Evolutionary conservation across 192 early-diverging fungal genomes (phyloP).

Genomic region (Diversispora epigaea): DNA sequence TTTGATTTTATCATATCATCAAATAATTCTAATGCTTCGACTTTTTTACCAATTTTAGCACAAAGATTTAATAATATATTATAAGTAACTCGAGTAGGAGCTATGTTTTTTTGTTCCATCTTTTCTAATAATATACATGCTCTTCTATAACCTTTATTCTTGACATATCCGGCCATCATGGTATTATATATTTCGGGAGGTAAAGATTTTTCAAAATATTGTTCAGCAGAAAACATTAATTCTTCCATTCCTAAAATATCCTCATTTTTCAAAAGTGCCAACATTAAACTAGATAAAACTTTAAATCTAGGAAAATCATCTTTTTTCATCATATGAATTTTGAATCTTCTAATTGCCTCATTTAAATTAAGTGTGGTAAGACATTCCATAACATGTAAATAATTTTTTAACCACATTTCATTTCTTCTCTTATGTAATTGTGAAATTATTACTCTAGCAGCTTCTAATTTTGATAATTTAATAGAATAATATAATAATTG

Average conservation of each 20-base stretch:
- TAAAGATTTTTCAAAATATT: background rate
- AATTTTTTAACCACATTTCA: background rate
- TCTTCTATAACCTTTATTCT: background rate
- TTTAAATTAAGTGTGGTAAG: background rate
- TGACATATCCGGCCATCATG: slow-evolving; percentile 1
- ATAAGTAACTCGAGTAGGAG: slow-evolving; percentile 14
- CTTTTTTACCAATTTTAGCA: background rate
- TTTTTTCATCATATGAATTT: background rate
- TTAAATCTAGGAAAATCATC: background rate
- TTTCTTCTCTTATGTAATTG: too few species aligned
- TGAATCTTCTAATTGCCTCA: background rate
- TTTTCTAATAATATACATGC: background rate
- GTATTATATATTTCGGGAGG: slow-evolving; percentile 11
- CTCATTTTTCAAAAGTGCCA: background rate
- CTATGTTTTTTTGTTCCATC: slow-evolving; percentile 7
- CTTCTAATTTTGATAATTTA: too few species aligned
- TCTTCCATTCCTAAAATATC: background rate
- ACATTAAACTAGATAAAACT: background rate
- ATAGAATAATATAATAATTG: too few species aligned
- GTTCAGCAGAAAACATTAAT: background rate
- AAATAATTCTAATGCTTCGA: background rate
- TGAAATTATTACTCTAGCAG: too few species aligned
- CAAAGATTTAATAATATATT: slow-evolving; percentile 16
- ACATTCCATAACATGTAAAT: background rate
- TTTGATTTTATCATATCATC: background rate